Evolutionary conservation across 768 basidiomycete species (phyloP).

Genomic region (Trametes maxima): DNA sequence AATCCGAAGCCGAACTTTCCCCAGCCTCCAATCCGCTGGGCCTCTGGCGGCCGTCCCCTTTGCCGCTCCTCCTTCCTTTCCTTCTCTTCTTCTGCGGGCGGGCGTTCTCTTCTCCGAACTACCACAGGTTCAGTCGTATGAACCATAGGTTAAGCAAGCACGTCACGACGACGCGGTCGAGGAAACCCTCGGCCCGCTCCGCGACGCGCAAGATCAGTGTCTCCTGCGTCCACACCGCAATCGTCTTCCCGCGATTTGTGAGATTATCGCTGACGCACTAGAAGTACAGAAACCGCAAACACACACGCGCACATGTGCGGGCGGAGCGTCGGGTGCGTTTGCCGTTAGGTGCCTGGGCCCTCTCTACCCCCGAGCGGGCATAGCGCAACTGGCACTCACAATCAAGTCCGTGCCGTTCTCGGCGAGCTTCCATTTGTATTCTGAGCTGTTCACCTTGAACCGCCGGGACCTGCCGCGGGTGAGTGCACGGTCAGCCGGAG

Average conservation of each 20-base stretch:
- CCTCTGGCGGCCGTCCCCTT: neutral
- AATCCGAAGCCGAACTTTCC: neutral
- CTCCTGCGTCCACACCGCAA: constrained; percentile 50
- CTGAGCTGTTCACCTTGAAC: constrained; percentile 49
- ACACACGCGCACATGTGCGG: neutral
- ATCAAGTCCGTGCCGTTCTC: constrained; percentile 47
- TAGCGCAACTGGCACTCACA: constrained; percentile 46
- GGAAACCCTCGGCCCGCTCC: constrained; percentile 40
- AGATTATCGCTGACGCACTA: constrained; percentile 52
- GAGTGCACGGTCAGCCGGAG: neutral
- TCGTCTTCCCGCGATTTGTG: constrained; percentile 43
- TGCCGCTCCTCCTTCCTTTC: neutral
- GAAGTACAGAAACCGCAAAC: neutral
- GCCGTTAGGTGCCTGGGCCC: constrained; percentile 2
- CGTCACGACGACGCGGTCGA: constrained; percentile 57
- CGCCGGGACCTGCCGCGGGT: constrained; percentile 47
- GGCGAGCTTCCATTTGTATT: constrained; percentile 61
- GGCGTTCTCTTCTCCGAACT: neutral
- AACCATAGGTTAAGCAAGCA: constrained; percentile 57
- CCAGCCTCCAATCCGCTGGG: constrained; percentile 1
- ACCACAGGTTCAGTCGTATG: constrained; percentile 47
- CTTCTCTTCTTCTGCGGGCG: neutral
- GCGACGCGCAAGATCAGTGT: constrained; percentile 44
- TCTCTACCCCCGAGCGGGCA: neutral
- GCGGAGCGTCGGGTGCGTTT: neutral